Evolutionary conservation across 2,329 filamentous ascomycete species (phyloP), one percentile per base, ranked within the genome.

Genomic region (Metarhizium anisopliae): DNA sequence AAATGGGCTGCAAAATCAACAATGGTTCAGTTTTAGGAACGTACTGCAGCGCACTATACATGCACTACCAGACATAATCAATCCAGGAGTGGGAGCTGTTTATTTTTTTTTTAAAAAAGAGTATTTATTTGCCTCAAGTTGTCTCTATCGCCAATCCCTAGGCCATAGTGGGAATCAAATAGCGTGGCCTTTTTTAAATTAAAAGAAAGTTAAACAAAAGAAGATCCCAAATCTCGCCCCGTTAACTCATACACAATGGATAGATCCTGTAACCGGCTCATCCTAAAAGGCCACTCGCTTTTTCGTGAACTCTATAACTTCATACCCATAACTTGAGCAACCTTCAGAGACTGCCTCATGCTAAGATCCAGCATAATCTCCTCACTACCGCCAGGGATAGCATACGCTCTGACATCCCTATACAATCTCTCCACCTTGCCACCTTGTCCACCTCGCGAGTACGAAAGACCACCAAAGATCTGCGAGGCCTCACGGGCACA

Each of bases 351-450:
- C 79, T 96, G 92, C 64, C 93, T 81, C 71, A 99, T 95, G 74
- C 90, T 95, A 67, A 99, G 73, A 72, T 99, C 94, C 62, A 97
- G 77, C 94, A 99, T 99, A 62, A 99, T 99, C 81, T 99, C 94
- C 77, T 99, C 93, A 62, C 85, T 90, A 29, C 94, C 94, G 66
- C 94, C 94, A 3, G 94, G 94, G 63, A 99, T 93, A 59, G 94
- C 93, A 72, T 99, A 97, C 0, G 94, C 94, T 64, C 94, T 82
- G 16, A 97, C 94, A 71, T 99, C 94, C 60, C 94, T 83, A 74
- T 97, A 97, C 65, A 99, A 75, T 58, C 94, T 78, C 83, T 99
- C 94, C 53, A 97, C 84, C 83, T 96, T 96, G 57, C 84, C 93
- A 59, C 94, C 94, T 77, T 97, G 94, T 16, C 94, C 94, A 55